Base-by-base conservation (phyloP, 495 filamentous ascomycete species). In the Opeltia flavorubescens region DNA sequence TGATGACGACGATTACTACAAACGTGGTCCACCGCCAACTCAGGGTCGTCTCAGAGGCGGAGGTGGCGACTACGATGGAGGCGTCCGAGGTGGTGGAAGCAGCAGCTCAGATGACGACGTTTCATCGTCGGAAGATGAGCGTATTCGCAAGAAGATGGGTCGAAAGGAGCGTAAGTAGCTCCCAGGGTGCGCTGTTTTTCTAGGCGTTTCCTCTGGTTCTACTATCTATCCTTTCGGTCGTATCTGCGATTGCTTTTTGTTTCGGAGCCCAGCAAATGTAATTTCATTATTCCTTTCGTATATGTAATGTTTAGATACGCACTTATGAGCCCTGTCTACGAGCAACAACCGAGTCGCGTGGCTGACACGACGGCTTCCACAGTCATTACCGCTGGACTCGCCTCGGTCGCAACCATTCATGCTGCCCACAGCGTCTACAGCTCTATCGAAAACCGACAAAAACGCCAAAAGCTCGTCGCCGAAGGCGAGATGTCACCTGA, bases 381-480 rank as follows among this genome's bases (percentile, higher is more conserved):
- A 41, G 38, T 41, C 21, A 55, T 94, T 50, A 88, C 86, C 40
- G 78, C 84, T 39, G 85, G 87, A 34, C 63, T 95, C 53, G 88
- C 88, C 27, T 81, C 81, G 44, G 81, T 93, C 49, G 88, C 88
- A 46, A 91, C 88, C 30, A 86, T 94, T 50, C 87, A 93, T 64
- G 86, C 86, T 39, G 85, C 81, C 6, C 81, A 93, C 60, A 78
- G 72, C 47, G 72, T 94, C 46, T 84, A 89, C 64, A 70, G 74
- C 51, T 82, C 75, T 56, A 73, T 89, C 66, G 80, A 84, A 61
- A 80, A 81, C 54, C 76, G 83, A 31, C 74, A 87, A 43, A 66
- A 78, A 50, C 71, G 85, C 50, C 70, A 77, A 51, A 75, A 82
- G 57, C 72, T 78, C 44, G 75, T 94, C 18, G 69, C 69, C 28